A percentile compares a stretch with the other conserved stretches of the same genome.
Conservation (phyloP, 2,329 filamentous ascomycete species). For the Aspergillus pseudoglaucus region DNA sequence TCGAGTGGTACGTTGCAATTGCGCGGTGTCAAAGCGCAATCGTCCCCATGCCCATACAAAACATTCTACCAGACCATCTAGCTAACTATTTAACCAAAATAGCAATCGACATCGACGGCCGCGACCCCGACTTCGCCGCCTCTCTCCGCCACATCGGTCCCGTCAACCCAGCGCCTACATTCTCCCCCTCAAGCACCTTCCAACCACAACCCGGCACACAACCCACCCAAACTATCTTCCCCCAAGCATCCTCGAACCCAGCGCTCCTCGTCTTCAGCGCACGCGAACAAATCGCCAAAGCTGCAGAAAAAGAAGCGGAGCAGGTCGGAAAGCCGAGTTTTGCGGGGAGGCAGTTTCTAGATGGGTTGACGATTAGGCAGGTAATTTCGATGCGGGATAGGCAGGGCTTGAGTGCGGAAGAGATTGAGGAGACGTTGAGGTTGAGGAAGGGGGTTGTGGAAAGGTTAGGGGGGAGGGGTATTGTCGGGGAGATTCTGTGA, state of each 20-base stretch:
- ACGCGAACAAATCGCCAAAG: conserved; percentile 44
- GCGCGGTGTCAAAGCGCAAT: not conserved
- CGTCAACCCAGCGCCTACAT: conserved; percentile 52
- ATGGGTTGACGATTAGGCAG: conserved; percentile 46
- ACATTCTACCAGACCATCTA: not conserved
- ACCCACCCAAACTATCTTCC: conserved; percentile 32
- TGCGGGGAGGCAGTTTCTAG: conserved; percentile 41
- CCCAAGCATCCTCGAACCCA: conserved; percentile 41
- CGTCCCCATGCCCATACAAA: not conserved
- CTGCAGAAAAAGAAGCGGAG: conserved; percentile 50
- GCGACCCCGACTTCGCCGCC: conserved; percentile 64
- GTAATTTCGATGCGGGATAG: conserved; percentile 44
- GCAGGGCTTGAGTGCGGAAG: conserved; percentile 24
- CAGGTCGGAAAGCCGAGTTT: conserved; percentile 39
- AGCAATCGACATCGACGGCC: conserved; percentile 56
- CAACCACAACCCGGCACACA: conserved; percentile 11
- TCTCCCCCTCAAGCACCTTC: conserved; percentile 50
- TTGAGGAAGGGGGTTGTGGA: conserved; percentile 40
- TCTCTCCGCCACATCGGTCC: conserved; percentile 65
- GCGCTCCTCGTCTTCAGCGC: conserved; percentile 49
- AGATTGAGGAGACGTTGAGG: conserved; percentile 42
- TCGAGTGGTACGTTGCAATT: conserved; percentile 26
- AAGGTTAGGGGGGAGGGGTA: conserved; percentile 29
- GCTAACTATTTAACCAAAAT: not conserved
- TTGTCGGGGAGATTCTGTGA: conserved; percentile 19